Evolutionary conservation across 2,329 filamentous ascomycete species (phyloP), one percentile per base, ranked within the genome.

Genomic region (Aspergillus jensenii): DNA sequence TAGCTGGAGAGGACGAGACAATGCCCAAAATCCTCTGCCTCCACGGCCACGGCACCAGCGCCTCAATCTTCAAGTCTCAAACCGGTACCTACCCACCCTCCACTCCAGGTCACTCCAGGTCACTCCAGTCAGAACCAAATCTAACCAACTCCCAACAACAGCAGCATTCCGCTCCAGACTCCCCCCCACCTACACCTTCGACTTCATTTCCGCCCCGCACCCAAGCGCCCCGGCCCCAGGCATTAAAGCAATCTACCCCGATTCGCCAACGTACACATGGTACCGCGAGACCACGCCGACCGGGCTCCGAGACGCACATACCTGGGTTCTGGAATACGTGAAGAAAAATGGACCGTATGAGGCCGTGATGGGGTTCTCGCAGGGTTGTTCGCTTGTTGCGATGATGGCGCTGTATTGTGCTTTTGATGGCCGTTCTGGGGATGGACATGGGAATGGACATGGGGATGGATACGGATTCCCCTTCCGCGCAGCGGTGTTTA

Each of bases 1-100:
- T 4, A 31, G 27, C 27, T 4, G 9, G 9, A 31, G 27, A 31
- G 27, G 27, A 31, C 27, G 3, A 11, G 27, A 47, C 15, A 12
- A 54, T 54, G 52, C 52, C 52, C 12, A 47, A 21, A 14, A 47
- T 54, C 23, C 52, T 54, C 52, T 47, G 31, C 52, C 52, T 54
- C 2, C 52, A 54, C 33, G 52, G 52, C 11, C 52, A 54, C 44
- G 52, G 52, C 33, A 54, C 52, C 6, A 54, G 52, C 35, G 52
- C 31, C 9, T 15, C 33, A 2, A 54, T 54, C 17, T 54, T 54
- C 23, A 54, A 54, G 21, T 15, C 43, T 8, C 52, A 54, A 21
- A 54, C 52, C 6, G 33, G 52, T 54, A 31, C 31, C 40, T 15
- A 19, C 1, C 19, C 21, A 19, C 27, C n/a, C 3, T 35, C 17